Evolutionary conservation across 192 early-diverging fungal genomes (phyloP).

Genomic region (Ambispora gerdemannii): DNA sequence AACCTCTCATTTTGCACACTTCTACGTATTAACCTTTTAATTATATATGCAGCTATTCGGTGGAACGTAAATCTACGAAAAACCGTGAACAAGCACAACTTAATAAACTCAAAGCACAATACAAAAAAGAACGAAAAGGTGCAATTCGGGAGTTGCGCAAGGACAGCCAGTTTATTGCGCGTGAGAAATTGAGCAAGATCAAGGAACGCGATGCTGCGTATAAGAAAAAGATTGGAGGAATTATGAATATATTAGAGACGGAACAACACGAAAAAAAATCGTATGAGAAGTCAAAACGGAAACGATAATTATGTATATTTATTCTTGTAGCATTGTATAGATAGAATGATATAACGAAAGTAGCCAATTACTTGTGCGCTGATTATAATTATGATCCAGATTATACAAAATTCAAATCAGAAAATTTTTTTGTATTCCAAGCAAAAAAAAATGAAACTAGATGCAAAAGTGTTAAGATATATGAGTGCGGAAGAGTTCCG

Average conservation of each 20-base stretch:
- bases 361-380: too few species aligned
- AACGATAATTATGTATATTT: slow-evolving; percentile 38
- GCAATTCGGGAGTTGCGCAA: slow-evolving; percentile 94
- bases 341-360: too few species aligned
- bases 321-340: too few species aligned
- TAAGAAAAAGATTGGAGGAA: slow-evolving; percentile 85
- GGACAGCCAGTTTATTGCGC: slow-evolving; percentile 84
- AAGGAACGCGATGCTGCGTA: slow-evolving; percentile 82
- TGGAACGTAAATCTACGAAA: slow-evolving; percentile 81
- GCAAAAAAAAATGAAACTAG: slow-evolving; percentile 80
- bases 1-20: neutral
- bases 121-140: slow-evolving; percentile 92
- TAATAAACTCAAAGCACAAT: slow-evolving; percentile 74
- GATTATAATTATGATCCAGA: too few species aligned
- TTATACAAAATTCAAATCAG: too few species aligned
- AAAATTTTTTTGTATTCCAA: too few species aligned
- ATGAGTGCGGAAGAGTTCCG: slow-evolving; percentile 92
- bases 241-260: slow-evolving; percentile 79
- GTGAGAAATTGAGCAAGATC: slow-evolving; percentile 61
- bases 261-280: slow-evolving; percentile 81
- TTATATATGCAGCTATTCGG: slow-evolving; percentile 60
- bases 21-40: neutral
- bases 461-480: slow-evolving; percentile 92
- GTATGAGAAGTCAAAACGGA: slow-evolving; percentile 58
- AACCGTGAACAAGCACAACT: slow-evolving; percentile 71